Evolutionary conservation across 768 basidiomycete genomes (phyloP).

Genomic region (Kwoniella bestiolae): DNA sequence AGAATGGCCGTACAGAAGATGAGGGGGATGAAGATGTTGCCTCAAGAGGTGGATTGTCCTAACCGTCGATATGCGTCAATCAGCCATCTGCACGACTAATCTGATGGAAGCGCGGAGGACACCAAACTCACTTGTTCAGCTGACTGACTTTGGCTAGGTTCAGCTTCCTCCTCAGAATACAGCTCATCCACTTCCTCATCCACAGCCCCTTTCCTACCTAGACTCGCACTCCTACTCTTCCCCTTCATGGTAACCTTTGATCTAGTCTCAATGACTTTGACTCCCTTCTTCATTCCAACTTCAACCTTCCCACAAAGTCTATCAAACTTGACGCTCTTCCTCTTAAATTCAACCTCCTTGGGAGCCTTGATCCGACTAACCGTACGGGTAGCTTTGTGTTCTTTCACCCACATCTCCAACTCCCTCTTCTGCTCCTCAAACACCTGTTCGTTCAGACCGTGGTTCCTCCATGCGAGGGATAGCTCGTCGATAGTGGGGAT

Average conservation of each 20-base stretch:
- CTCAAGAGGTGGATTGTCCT: neutral
- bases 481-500: neutral
- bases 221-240: neutral
- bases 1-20: neutral
- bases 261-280: neutral
- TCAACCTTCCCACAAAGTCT: neutral
- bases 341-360: neutral
- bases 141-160: neutral
- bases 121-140: too few species aligned
- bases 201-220: neutral
- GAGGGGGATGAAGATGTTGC: neutral
- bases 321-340: neutral
- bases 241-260: neutral
- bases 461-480: neutral
- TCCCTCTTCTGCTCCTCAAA: neutral
- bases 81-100: too few species aligned
- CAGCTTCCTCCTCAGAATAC: neutral
- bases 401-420: neutral
- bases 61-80: too few species aligned
- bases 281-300: neutral
- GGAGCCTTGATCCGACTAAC: neutral
- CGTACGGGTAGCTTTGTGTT: neutral
- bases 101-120: neutral
- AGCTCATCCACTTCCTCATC: neutral
- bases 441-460: neutral